A percentile compares a stretch with the other conserved stretches of the same genome.
Evolutionary conservation across 768 basidiomycete genomes (phyloP).

Genomic region (Lanmaoa rubissima): DNA sequence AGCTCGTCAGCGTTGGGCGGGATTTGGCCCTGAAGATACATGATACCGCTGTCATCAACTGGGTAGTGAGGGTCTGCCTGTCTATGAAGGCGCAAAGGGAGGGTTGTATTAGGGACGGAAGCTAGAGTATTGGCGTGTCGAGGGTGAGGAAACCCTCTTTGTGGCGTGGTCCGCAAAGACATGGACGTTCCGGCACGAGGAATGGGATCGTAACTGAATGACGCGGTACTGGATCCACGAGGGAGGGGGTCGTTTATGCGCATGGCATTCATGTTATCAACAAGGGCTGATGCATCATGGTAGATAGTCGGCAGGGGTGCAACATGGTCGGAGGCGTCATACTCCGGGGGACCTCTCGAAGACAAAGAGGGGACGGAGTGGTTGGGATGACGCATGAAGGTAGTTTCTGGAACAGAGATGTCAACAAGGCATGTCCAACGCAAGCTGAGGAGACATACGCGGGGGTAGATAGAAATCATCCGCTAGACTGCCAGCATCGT

Average conservation of each 20-base stretch:
- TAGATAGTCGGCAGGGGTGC: constrained; percentile 41
- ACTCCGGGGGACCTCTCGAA: constrained; percentile 35
- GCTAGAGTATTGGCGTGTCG: constrained; percentile 45
- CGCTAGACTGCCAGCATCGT: constrained; percentile 3
- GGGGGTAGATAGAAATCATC: constrained; percentile 21
- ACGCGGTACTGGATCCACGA: constrained; percentile 30
- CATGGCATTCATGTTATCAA: constrained; percentile 54
- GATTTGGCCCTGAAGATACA: constrained; percentile 8
- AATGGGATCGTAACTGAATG: constrained; percentile 42
- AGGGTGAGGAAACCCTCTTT: constrained; percentile 34
- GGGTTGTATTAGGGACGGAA: constrained; percentile 23
- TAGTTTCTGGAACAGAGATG: constrained; percentile 13
- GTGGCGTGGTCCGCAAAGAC: constrained; percentile 41
- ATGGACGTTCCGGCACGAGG: constrained; percentile 58
- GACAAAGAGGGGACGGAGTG: constrained; percentile 47
- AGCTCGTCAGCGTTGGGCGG: constrained; percentile 6
- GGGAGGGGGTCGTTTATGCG: constrained; percentile 45
- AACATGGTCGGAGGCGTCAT: constrained; percentile 27
- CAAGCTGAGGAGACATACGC: constrained; percentile 19
- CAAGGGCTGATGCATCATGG: constrained; percentile 38
- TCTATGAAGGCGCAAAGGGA: constrained; percentile 21
- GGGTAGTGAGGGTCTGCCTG: constrained; percentile 32
- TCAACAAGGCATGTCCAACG: constrained; percentile 7
- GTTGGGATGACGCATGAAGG: constrained; percentile 45
- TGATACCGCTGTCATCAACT: constrained; percentile 30